phyloP scores from a whole-genome alignment of 257 asterid species.

The Solanum pinnatisectum region DNA sequence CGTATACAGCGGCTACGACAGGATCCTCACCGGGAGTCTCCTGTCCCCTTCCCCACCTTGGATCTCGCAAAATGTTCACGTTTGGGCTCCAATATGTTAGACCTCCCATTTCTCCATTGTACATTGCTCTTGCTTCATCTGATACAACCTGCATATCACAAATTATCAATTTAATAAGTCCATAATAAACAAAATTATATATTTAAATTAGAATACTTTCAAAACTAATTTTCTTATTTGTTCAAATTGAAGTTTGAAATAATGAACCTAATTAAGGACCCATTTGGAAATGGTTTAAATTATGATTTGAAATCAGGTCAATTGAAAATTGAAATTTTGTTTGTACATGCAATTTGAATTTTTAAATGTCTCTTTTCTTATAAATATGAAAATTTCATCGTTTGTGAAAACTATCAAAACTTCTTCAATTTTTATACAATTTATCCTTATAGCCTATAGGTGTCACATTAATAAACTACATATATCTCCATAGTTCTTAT shows the following conservation, averaged over 20 bases:
- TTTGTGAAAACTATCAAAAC: background rate
- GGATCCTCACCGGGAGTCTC: slow-evolving; percentile 96
- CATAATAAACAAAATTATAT: background rate
- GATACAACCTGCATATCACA: slow-evolving; percentile 51
- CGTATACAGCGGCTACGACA: slow-evolving; percentile 49
- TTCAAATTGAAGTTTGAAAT: background rate
- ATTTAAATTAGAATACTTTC: too few relatives aligned
- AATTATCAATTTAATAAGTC: too few relatives aligned
- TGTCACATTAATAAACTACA: too few relatives aligned
- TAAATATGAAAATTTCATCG: too few relatives aligned
- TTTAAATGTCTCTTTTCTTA: too few relatives aligned
- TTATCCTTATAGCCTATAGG: too few relatives aligned
- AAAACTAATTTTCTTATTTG: background rate
- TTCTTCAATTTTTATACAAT: too few relatives aligned
- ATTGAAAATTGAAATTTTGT: background rate
- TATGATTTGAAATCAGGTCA: too few relatives aligned
- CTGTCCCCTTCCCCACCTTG: slow-evolving; percentile 94
- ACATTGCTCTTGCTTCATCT: slow-evolving; percentile 84
- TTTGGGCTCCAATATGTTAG: slow-evolving; percentile 92
- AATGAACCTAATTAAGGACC: background rate
- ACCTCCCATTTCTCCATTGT: slow-evolving; percentile 73
- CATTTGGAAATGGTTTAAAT: background rate
- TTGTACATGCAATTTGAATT: too few relatives aligned
- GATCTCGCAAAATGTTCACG: slow-evolving; percentile 76
- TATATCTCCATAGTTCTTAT: background rate